Conservation (phyloP, 176 grass and related monocot species). For the Cymbopogon citratus region DNA sequence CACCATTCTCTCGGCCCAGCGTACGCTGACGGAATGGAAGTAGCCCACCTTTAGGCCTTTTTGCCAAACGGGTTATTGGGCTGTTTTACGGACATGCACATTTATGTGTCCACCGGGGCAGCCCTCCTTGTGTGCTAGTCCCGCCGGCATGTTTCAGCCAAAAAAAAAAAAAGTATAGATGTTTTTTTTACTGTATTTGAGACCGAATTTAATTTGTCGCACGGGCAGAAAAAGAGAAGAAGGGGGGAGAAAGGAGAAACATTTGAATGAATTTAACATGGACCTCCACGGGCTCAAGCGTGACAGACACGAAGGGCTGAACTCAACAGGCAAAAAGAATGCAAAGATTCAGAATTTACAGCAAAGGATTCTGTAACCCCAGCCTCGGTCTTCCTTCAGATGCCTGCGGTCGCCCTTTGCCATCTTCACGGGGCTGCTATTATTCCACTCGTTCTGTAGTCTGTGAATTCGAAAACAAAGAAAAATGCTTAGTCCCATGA, state of each 20-base stretch:
- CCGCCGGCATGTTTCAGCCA: too few species aligned
- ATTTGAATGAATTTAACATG: constrained; percentile 62
- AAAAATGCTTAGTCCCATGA: neutral
- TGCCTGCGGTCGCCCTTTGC: constrained; percentile 59
- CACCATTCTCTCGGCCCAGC: too few species aligned
- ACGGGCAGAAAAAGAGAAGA: neutral
- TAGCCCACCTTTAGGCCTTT: too few species aligned
- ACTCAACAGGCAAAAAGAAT: constrained; percentile 23
- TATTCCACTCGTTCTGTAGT: constrained; percentile 78
- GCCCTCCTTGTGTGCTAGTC: too few species aligned
- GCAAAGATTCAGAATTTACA: constrained; percentile 65
- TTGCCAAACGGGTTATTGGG: too few species aligned
- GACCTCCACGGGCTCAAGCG: constrained; percentile 20
- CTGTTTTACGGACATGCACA: too few species aligned
- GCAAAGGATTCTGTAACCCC: constrained; percentile 66
- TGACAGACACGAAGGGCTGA: constrained; percentile 19
- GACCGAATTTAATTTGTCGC: too few species aligned
- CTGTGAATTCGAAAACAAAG: constrained; percentile 29
- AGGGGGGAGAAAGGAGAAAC: neutral
- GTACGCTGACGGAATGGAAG: too few species aligned
- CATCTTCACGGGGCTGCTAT: constrained; percentile 91
- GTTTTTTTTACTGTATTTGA: too few species aligned
- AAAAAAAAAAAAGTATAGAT: too few species aligned
- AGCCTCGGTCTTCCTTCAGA: constrained; percentile 47
- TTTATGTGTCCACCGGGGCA: too few species aligned